These are phyloP conservation scores for Starmerella vitae DNA, from an alignment of 805 yeast species.

Conservation along the genomic window DNA sequence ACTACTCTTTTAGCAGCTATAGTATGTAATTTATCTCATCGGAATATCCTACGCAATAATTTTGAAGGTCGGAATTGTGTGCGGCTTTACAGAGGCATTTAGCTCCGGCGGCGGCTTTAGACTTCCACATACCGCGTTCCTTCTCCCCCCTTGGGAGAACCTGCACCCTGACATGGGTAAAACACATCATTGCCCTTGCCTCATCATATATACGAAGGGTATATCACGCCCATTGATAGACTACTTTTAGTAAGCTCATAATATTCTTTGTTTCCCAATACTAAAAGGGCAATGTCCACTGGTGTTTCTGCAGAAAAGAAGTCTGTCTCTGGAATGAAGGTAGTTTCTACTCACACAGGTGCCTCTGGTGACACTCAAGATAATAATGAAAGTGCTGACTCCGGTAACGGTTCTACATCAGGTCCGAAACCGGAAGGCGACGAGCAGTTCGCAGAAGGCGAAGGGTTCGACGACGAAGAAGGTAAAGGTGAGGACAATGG, in stretches of 20 bases:
- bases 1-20: no score
- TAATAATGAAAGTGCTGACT: background rate
- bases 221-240: background rate
- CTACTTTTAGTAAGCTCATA: background rate
- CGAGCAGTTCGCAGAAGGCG: constrained; percentile 19
- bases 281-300: background rate
- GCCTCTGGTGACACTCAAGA: background rate
- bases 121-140: background rate
- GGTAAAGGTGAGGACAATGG: constrained; percentile 22
- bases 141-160: background rate
- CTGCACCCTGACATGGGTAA: background rate
- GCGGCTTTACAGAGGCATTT: no score
- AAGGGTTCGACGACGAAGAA: constrained; percentile 36
- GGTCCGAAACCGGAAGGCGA: constrained; percentile 9
- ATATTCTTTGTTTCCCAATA: background rate
- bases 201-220: background rate
- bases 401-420: background rate
- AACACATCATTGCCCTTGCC: background rate
- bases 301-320: background rate
- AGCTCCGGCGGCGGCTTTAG: no score
- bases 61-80: no score
- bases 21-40: no score
- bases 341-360: background rate
- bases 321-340: background rate
- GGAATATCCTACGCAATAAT: no score